Conservation (phyloP, 2,329 filamentous ascomycete genomes). For the Xylaria sp. region DNA sequence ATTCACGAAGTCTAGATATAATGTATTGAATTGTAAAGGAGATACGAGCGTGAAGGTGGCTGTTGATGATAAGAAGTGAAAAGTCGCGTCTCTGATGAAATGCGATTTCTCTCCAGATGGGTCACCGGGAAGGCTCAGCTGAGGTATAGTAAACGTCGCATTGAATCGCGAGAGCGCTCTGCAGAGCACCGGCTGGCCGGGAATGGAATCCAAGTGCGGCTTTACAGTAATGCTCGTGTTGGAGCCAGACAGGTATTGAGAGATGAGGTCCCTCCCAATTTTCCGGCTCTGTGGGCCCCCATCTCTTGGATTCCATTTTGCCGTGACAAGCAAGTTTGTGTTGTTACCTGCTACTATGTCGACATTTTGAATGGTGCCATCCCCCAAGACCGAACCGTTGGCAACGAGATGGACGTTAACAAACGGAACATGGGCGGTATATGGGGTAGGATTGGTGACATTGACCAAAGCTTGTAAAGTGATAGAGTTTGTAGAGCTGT, state of each 20-base stretch:
- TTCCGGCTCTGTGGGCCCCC: constrained; percentile 69
- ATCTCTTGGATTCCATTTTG: constrained; percentile 77
- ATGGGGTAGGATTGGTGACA: constrained; percentile 89
- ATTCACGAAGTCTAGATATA: constrained; percentile 82
- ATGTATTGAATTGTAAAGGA: constrained; percentile 75
- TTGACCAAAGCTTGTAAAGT: constrained; percentile 78
- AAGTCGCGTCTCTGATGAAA: constrained; percentile 86
- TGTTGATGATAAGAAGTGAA: constrained; percentile 87
- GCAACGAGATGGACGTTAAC: constrained; percentile 79
- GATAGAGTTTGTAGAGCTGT: constrained; percentile 77
- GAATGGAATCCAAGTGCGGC: constrained; percentile 77
- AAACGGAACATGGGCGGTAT: constrained; percentile 84
- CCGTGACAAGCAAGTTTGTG: constrained; percentile 71
- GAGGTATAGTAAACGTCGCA: constrained; percentile 77
- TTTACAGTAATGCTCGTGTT: constrained; percentile 84
- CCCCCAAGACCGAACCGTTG: constrained; percentile 79
- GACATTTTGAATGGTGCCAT: constrained; percentile 74
- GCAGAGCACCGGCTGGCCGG: constrained; percentile 76
- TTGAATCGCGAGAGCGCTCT: constrained; percentile 76
- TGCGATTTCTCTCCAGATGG: constrained; percentile 61
- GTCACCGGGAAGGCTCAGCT: constrained; percentile 66
- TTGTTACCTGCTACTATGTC: constrained; percentile 76
- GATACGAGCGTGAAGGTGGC: constrained; percentile 86
- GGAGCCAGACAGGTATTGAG: constrained; percentile 85
- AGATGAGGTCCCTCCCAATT: constrained; percentile 78